phyloP scores from a whole-genome alignment of 1,284 basidiomycete species.

The Trametes sp. region DNA sequence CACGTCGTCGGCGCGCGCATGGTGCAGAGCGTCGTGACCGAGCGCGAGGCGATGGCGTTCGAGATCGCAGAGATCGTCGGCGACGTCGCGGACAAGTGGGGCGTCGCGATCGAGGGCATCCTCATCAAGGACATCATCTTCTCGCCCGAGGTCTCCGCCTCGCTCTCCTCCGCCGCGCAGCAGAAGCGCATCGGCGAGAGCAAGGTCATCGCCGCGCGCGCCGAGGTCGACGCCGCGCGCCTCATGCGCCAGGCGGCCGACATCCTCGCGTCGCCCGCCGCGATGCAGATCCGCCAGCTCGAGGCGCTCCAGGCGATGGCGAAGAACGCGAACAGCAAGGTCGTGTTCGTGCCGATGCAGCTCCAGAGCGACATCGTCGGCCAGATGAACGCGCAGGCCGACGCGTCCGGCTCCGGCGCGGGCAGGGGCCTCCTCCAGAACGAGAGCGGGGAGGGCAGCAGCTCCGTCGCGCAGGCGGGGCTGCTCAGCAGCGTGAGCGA shows the following conservation, averaged over 20 bases:
- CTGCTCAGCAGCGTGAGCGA: slow-evolving; percentile 58
- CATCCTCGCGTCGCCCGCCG: slow-evolving; percentile 91
- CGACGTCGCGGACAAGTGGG: slow-evolving; percentile 90
- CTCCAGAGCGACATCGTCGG: slow-evolving; percentile 75
- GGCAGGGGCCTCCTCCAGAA: slow-evolving; percentile 40
- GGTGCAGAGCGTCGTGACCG: slow-evolving; percentile 86
- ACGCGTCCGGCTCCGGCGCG: slow-evolving; percentile 45
- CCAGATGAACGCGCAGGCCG: slow-evolving; percentile 48
- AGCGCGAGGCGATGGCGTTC: slow-evolving; percentile 95
- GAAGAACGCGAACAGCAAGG: slow-evolving; percentile 83
- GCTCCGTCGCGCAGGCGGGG: slow-evolving; percentile 57
- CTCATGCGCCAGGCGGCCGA: slow-evolving; percentile 95
- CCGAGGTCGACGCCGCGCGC: slow-evolving; percentile 93
- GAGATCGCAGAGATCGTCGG: slow-evolving; percentile 96
- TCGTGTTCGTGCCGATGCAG: slow-evolving; percentile 95
- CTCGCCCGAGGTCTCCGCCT: slow-evolving; percentile 89
- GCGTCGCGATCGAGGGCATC: slow-evolving; percentile 94
- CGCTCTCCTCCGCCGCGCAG: slow-evolving; percentile 92
- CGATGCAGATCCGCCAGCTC: slow-evolving; percentile 97
- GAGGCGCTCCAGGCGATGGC: slow-evolving; percentile 84
- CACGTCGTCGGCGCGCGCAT: slow-evolving; percentile 93
- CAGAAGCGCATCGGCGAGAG: slow-evolving; percentile 95
- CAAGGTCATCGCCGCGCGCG: slow-evolving; percentile 96
- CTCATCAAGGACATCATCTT: slow-evolving; percentile 96
- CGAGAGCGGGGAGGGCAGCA: slow-evolving; percentile 52